Evolutionary conservation across 2,329 filamentous ascomycete genomes (phyloP), one percentile per base, ranked within the genome.

Genomic region (Stachybotrys echinatus): DNA sequence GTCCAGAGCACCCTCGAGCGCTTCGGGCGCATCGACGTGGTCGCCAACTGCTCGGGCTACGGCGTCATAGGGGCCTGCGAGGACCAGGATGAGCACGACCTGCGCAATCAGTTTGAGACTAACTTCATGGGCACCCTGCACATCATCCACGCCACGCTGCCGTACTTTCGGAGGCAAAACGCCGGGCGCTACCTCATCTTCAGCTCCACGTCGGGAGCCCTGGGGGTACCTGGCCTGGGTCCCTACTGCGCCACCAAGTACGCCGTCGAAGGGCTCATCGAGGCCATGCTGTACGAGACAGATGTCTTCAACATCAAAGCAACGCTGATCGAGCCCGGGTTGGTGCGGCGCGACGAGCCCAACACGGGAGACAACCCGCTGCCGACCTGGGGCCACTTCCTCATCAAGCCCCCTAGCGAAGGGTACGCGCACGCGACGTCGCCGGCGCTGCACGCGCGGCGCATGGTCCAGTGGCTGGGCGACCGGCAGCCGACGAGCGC

Each of bases 221-320:
- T 96, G n/a, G 94, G 92, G 2, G 90, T 97, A 0, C 94, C 94
- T 0, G 94, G 94, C 0, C 71, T 97, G 6, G 92, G 92, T 0
- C 92, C 92, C 0, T 97, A 96, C 64, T 97, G 92, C 68, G 94
- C 94, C 1, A 96, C 91, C 17, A 99, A 97, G 67, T 97, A 96
- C 69, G 94, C 94, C 0, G 90, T 96, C 4, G 94, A 99, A 65
- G 94, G 92, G 0, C 74, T 99, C 48, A 91, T 97, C 58, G 94
- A 99, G 69, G 92, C 89, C 17, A 92, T 99, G 88, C 79, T 96
- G 17, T 97, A 97, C 69, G 94, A 99, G 66, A 86, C 95, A 37
- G 92, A 96, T 57, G 69, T 74, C 0, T 96, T 95, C 70, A 92
- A 94, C 64, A 88, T 97, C 67, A 96, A 95, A 68, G 89, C 89